Conservation (phyloP, 2,329 filamentous ascomycete genomes). For the Bisporella sp. region DNA sequence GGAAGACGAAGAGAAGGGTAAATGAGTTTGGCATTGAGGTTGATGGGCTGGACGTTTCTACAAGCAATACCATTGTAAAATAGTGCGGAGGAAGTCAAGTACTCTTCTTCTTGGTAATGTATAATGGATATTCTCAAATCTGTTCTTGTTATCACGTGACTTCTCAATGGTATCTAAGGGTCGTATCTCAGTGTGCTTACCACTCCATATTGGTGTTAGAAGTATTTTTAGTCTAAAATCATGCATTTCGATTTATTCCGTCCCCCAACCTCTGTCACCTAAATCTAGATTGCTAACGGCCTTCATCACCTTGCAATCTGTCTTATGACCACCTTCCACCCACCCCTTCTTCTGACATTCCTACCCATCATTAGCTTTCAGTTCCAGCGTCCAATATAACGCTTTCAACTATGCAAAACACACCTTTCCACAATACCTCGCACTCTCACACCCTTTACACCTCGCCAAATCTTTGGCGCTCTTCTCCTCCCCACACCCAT, state of each 20-base stretch:
- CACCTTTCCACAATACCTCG: slow-evolving; percentile 26
- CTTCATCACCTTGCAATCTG: slow-evolving; percentile 22
- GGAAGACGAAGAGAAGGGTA: neutral
- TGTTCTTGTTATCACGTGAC: too few species aligned
- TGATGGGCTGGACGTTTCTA: neutral
- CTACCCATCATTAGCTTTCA: slow-evolving; percentile 5
- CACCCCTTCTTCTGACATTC: slow-evolving; percentile 22
- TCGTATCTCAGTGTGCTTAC: too few species aligned
- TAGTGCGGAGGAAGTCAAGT: too few species aligned
- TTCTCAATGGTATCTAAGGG: too few species aligned
- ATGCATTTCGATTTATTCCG: neutral
- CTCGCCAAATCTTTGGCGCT: slow-evolving; percentile 10
- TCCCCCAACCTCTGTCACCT: neutral
- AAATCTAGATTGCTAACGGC: slow-evolving; percentile 3
- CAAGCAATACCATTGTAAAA: too few species aligned
- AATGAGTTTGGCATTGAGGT: neutral
- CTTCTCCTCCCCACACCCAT: slow-evolving; percentile 15
- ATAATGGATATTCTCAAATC: too few species aligned
- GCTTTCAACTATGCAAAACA: neutral
- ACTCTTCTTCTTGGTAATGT: too few species aligned
- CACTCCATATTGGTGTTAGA: too few species aligned
- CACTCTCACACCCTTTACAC: slow-evolving; percentile 21
- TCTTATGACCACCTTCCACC: slow-evolving; percentile 21
- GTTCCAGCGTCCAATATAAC: neutral
- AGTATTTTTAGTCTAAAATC: neutral